Base-by-base conservation (phyloP, 306 rosid species). In the Ammopiptanthus mongolicus region DNA sequence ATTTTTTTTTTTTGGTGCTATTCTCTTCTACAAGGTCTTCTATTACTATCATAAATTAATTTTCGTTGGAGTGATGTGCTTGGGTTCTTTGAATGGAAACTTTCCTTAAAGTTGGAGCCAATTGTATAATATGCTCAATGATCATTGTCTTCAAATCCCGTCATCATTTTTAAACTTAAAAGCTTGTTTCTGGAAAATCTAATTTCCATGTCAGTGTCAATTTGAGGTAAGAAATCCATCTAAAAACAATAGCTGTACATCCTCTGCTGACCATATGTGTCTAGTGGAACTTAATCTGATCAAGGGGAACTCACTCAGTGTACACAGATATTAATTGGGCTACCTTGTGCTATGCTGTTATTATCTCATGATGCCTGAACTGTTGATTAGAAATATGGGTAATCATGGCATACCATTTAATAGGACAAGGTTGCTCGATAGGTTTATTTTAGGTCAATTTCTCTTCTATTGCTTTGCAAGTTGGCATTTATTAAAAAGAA, bases 391-490 rank as follows among this genome's bases (percentile, higher is more conserved):
- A 59, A 41, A 23, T 71, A 71, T 25, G 28, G 22, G 22, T 64
- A 19, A 61, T 61, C 72, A 8, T 25, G 36, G 68, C 57, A 36
- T 23, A 36, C 36, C 4, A 8, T 23, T 78, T 21, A 69, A 17
- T 71, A 57, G 65, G 56, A 71, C 71, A 59, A 47, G 56, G 44
- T 73, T 46, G 48, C n/a, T n/a, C n/a, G n/a, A n/a, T n/a, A n/a
- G n/a, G n/a, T n/a, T n/a, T n/a, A n/a, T n/a, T n/a, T n/a, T n/a
- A n/a, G n/a, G n/a, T n/a, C n/a, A n/a, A n/a, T n/a, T n/a, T n/a
- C n/a, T n/a, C n/a, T n/a, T n/a, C n/a, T n/a, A 46, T n/a, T 2
- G 5, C 78, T 15, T 69, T 42, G 14, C n/a, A 59, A 50, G 48
- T 62, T 53, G 14, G 56, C 47, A 52, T 65, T 17, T 80, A 18